A percentile compares a stretch with the other conserved stretches of the same genome.
Conservation (phyloP, 2,329 filamentous ascomycete species). For the Colletotrichum scovillei region DNA sequence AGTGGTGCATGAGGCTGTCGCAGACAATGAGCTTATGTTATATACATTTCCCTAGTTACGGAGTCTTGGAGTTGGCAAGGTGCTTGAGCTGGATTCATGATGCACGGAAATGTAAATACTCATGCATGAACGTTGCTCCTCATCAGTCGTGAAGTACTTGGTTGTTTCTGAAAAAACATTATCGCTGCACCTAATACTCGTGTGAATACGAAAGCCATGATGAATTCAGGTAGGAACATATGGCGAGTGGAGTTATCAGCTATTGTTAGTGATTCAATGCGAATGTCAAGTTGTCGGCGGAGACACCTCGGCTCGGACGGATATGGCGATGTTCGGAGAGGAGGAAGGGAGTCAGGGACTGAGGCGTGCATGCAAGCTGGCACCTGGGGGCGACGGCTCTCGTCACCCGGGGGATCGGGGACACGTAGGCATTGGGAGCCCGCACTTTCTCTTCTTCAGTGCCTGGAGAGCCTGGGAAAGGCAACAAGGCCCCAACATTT, state of each 20-base stretch:
- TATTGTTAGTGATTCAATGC: neutral
- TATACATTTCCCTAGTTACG: neutral
- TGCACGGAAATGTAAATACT: neutral
- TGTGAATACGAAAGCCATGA: no score
- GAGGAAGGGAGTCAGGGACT: neutral
- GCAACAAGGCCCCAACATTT: slow-evolving; percentile 19
- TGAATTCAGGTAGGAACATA: no score
- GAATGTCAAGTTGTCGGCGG: neutral
- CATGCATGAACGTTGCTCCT: neutral
- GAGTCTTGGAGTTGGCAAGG: slow-evolving; percentile 1
- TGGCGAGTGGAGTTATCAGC: neutral
- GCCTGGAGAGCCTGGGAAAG: slow-evolving; percentile 25
- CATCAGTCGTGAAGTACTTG: no score
- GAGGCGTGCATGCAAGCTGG: neutral
- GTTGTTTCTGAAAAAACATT: no score
- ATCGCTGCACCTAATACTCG: no score
- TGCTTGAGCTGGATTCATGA: neutral
- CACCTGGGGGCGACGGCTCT: neutral
- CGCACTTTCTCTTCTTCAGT: neutral
- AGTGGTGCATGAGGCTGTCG: slow-evolving; percentile 53
- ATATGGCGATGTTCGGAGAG: neutral
- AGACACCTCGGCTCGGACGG: slow-evolving; percentile 4
- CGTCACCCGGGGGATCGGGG: slow-evolving; percentile 7
- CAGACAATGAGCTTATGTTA: neutral
- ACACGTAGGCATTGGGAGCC: neutral